phyloP scores from a whole-genome alignment of 257 asterid genomes.

The Eustoma russellianum region DNA sequence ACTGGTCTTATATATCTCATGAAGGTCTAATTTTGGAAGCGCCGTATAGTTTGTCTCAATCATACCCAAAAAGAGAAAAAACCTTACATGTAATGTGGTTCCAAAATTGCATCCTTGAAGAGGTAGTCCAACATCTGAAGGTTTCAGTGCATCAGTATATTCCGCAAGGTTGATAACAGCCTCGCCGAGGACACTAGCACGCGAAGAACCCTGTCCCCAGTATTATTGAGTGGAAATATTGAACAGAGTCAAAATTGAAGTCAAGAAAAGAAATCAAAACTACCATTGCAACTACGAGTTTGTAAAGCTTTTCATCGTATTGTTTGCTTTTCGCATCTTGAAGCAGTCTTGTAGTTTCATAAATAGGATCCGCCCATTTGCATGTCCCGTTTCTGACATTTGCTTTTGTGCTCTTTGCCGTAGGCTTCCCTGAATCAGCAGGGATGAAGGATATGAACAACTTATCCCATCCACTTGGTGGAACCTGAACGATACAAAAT shows the following conservation, averaged over 20 bases:
- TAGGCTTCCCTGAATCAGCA: constrained; percentile 73
- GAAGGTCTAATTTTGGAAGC: no score
- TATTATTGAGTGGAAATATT: constrained; percentile 11
- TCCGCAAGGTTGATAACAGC: constrained; percentile 87
- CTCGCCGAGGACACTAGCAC: constrained; percentile 89
- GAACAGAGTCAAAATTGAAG: background rate
- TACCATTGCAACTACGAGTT: constrained; percentile 91
- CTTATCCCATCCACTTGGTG: constrained; percentile 97
- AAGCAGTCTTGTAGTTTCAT: constrained; percentile 92
- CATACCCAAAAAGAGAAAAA: background rate
- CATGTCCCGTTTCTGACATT: constrained; percentile 88
- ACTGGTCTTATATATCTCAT: no score
- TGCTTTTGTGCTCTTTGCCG: constrained; percentile 90
- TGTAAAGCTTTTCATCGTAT: constrained; percentile 89
- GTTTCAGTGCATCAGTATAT: constrained; percentile 76
- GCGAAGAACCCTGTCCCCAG: constrained; percentile 82
- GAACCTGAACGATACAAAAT: constrained; percentile 52
- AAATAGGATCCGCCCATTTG: constrained; percentile 98
- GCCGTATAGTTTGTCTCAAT: no score
- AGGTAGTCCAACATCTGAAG: constrained; percentile 62
- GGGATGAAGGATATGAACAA: constrained; percentile 74
- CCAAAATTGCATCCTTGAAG: constrained; percentile 84
- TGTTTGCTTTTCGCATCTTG: constrained; percentile 82
- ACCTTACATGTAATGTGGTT: constrained; percentile 73
- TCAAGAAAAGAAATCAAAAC: constrained; percentile 10